Evolutionary conservation across 805 yeast species (phyloP).

Genomic region (Ogataea pini): DNA sequence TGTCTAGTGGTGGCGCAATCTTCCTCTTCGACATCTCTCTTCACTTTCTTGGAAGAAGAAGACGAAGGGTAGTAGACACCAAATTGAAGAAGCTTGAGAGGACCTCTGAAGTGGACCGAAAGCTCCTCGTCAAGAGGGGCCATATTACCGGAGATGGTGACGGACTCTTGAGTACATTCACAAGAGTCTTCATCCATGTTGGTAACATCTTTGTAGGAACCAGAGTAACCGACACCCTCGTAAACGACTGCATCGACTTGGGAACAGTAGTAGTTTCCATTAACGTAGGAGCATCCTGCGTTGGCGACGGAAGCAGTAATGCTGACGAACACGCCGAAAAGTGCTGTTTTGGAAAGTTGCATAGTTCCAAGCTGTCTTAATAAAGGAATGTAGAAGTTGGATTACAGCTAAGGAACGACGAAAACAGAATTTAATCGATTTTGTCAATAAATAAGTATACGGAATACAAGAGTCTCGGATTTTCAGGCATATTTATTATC

Average conservation of each 20-base stretch:
- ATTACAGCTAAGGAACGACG: not conserved
- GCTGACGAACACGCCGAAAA: constrained; percentile 26
- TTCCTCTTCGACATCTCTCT: constrained; percentile 42
- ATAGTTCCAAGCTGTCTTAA: constrained; percentile 14
- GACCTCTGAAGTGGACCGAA: constrained; percentile 90
- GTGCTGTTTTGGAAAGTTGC: constrained; percentile 25
- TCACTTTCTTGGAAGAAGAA: constrained; percentile 38
- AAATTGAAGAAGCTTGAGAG: constrained; percentile 74
- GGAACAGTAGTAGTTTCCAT: constrained; percentile 85
- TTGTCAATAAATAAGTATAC: too few relatives aligned
- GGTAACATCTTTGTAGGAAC: constrained; percentile 73
- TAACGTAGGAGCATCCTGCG: constrained; percentile 39
- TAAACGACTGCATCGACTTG: constrained; percentile 56
- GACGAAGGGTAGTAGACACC: constrained; percentile 81
- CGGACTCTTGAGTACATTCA: constrained; percentile 59
- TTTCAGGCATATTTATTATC: constrained; percentile 5
- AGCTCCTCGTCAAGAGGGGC: constrained; percentile 86
- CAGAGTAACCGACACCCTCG: constrained; percentile 78
- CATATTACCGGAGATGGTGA: constrained; percentile 66
- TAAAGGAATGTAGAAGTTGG: constrained; percentile 16
- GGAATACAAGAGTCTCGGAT: not conserved
- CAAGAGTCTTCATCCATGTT: constrained; percentile 64
- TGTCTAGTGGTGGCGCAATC: constrained; percentile 48
- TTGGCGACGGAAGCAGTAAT: constrained; percentile 20
- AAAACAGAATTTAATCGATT: not conserved